A percentile compares a stretch with the other conserved stretches of the same genome.
These are phyloP conservation scores for Talaromyces funiculosus DNA, from an alignment of 2,329 filamentous ascomycete species.

Conservation along the genomic window DNA sequence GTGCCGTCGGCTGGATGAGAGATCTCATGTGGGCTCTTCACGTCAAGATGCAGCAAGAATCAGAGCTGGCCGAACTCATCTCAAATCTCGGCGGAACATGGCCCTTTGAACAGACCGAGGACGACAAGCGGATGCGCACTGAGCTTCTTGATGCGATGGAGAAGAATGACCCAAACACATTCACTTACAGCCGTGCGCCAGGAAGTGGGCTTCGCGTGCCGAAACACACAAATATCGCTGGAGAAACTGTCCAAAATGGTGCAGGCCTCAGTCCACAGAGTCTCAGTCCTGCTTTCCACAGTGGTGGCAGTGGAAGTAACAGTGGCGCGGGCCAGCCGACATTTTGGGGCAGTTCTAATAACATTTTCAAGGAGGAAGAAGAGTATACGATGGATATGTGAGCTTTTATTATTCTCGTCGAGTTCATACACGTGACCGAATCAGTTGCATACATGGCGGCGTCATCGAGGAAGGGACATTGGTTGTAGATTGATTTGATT, in stretches of 20 bases:
- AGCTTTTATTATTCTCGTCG: conserved; percentile 10
- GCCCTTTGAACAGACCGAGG: conserved; percentile 79
- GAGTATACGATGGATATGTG: conserved; percentile 77
- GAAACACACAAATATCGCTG: conserved; percentile 85
- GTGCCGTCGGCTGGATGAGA: conserved; percentile 91
- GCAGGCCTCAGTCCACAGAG: conserved; percentile 48
- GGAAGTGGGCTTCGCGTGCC: conserved; percentile 87
- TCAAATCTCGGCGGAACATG: conserved; percentile 66
- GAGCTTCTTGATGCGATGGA: conserved; percentile 82
- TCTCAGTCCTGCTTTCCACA: conserved; percentile 65
- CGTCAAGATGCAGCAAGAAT: conserved; percentile 80
- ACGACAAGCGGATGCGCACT: conserved; percentile 91
- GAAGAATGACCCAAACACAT: conserved; percentile 69
- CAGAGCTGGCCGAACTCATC: conserved; percentile 74
- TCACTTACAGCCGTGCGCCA: conserved; percentile 75
- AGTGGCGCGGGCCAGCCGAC: conserved; percentile 46
- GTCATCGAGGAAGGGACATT: conserved; percentile 33
- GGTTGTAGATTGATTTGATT: conserved; percentile 33
- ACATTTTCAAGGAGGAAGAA: conserved; percentile 87
- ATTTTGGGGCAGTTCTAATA: conserved; percentile 47
- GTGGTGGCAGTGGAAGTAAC: conserved; percentile 61
- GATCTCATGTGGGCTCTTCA: conserved; percentile 97
- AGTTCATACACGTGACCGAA: conserved; percentile 13
- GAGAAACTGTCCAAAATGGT: conserved; percentile 60
- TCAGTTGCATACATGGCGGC: conserved; percentile 29